phyloP scores from a whole-genome alignment of 257 asterid genomes.

The Solanum lycopersicoides region DNA sequence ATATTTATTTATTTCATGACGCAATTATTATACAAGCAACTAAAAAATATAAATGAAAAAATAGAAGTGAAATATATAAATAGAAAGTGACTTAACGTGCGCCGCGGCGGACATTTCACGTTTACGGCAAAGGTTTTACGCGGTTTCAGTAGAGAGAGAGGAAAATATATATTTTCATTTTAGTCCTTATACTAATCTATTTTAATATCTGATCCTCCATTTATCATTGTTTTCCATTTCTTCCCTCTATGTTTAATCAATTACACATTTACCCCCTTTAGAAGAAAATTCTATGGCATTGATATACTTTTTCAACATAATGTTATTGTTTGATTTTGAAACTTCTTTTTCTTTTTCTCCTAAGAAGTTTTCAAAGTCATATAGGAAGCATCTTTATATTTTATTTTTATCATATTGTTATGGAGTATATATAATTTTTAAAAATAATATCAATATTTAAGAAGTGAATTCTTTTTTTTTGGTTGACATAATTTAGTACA shows the following conservation, averaged over 20 bases:
- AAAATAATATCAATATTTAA: not conserved
- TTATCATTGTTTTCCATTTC: not conserved
- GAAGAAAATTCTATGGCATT: not conserved
- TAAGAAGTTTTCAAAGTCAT: not conserved
- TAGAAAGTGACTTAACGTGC: not conserved
- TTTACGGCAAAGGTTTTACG: not conserved
- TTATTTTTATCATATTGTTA: not conserved
- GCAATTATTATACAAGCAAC: not conserved
- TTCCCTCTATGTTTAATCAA: not conserved
- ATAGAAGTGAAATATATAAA: not conserved
- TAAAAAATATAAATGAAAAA: not conserved
- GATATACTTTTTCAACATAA: not conserved
- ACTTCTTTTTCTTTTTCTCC: not conserved
- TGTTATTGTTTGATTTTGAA: not conserved
- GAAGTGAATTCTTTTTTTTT: not conserved
- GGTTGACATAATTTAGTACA: not conserved
- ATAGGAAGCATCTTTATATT: not conserved
- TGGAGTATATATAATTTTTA: not conserved
- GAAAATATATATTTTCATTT: not conserved
- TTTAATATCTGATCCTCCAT: not conserved
- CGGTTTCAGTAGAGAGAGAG: not conserved
- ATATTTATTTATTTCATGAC: not conserved
- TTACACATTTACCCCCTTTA: not conserved
- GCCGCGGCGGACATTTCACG: not conserved
- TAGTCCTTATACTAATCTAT: not conserved